Conservation (phyloP, 2,329 filamentous ascomycete genomes). For the Pyrenochaeta sp. region DNA sequence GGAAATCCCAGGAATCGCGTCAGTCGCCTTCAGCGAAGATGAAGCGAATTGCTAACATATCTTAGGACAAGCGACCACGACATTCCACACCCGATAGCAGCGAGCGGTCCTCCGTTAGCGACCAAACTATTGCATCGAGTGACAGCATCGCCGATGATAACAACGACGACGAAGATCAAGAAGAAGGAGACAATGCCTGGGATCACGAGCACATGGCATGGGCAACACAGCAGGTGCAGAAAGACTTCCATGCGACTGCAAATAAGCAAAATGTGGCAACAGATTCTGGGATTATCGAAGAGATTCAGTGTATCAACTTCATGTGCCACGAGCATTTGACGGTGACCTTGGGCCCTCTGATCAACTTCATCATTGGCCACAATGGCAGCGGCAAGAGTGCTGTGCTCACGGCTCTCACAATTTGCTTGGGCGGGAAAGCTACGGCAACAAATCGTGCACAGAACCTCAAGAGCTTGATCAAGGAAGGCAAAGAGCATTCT, state of each 20-base stretch:
- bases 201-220: slow-evolving; percentile 35
- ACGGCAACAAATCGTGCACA: slow-evolving; percentile 91
- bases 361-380: slow-evolving; percentile 98
- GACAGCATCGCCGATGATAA: too few species aligned
- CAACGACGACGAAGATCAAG: too few species aligned
- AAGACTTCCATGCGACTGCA: slow-evolving; percentile 28
- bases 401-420: slow-evolving; percentile 87
- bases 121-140: slow-evolving; percentile 15
- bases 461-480: slow-evolving; percentile 89
- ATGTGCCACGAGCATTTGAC: slow-evolving; percentile 91
- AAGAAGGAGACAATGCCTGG: slow-evolving; percentile 21
- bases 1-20: slow-evolving; percentile 26
- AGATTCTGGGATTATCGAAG: slow-evolving; percentile 87
- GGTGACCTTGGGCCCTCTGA: slow-evolving; percentile 87
- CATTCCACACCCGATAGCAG: slow-evolving; percentile 29
- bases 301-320: slow-evolving; percentile 88
- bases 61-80: slow-evolving; percentile 43
- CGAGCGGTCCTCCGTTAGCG: slow-evolving; percentile 26
- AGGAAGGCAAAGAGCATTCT: slow-evolving; percentile 78
- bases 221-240: slow-evolving; percentile 42
- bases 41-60: slow-evolving; percentile 15
- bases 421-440: slow-evolving; percentile 95
- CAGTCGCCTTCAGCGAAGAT: slow-evolving; percentile 11
- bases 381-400: slow-evolving; percentile 99
- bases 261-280: slow-evolving; percentile 70